Conservation (phyloP, 768 basidiomycete species). For the Panaeolus papilionaceus region DNA sequence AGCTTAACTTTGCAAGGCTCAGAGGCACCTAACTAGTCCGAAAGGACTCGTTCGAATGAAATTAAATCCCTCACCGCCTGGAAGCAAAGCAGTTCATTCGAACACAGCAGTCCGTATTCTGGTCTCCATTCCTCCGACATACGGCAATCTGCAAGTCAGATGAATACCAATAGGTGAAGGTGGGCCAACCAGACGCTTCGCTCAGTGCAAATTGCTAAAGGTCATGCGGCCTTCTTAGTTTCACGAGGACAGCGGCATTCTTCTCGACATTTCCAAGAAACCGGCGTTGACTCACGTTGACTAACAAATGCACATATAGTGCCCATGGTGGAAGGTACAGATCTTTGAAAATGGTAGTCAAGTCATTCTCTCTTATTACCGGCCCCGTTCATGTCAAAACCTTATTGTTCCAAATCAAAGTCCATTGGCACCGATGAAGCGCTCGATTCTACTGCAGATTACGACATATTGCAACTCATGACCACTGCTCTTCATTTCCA, state of each 20-base stretch:
- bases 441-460: neutral
- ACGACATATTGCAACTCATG: neutral
- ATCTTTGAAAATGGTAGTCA: neutral
- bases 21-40: no score
- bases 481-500: neutral
- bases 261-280: neutral
- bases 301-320: neutral
- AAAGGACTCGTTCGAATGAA: no score
- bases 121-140: neutral
- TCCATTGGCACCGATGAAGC: slow-evolving; percentile 4
- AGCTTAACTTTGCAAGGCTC: no score
- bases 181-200: neutral
- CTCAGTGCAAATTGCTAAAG: neutral
- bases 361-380: neutral
- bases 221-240: neutral
- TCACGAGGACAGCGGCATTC: neutral
- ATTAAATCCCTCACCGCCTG: no score
- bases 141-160: neutral
- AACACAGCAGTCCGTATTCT: neutral
- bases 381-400: slow-evolving; percentile 11
- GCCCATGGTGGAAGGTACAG: neutral
- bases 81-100: no score
- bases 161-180: neutral
- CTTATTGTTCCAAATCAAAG: neutral
- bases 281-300: neutral